phyloP scores from a whole-genome alignment of 129 eudicot species.

The Daucus carota region DH1_v3.0 NC_030382.2:45467001-45467500 shows the following conservation, averaged over 20 bases:
- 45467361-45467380: background rate
- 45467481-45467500: background rate
- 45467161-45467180: background rate
- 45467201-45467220: background rate
- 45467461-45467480: background rate
- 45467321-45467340: background rate
- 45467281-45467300: background rate
- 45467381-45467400: background rate
- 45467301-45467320: background rate
- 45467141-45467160: background rate
- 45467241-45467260: background rate
- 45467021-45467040: conserved; percentile 89
- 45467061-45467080: conserved; percentile 94
- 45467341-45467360: background rate
- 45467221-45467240: background rate
- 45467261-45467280: background rate
- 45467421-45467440: background rate
- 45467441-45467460: background rate
- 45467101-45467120: background rate
- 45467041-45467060: conserved; percentile 95
- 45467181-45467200: background rate
- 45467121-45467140: background rate
- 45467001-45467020: conserved; percentile 92
- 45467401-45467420: background rate
- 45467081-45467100: conserved; percentile 62